Percentiles rank a stretch among this genome's conserved stretches.
These are phyloP conservation scores for Aspergillus amoenus DNA, from an alignment of 2,329 filamentous ascomycete genomes.

Conservation along the genomic window DNA sequence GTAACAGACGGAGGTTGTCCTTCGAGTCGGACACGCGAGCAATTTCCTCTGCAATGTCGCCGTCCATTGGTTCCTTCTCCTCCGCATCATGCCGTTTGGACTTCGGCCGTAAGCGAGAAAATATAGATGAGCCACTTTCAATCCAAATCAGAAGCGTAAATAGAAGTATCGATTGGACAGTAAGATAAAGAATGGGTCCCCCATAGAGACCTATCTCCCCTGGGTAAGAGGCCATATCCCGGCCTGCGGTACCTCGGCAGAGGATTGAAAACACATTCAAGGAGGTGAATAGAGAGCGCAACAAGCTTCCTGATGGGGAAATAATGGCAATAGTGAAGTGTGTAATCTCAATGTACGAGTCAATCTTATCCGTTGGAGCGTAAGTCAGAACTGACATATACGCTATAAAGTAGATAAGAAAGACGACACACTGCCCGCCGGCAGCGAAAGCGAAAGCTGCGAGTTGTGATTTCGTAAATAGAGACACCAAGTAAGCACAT, in stretches of 20 bases:
- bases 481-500: constrained; percentile 76
- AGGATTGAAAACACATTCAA: constrained; percentile 82
- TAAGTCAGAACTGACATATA: constrained; percentile 75
- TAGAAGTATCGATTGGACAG: constrained; percentile 69
- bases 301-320: constrained; percentile 73
- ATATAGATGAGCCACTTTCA: constrained; percentile 67
- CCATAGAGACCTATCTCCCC: constrained; percentile 73
- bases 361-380: constrained; percentile 66
- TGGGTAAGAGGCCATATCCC: constrained; percentile 65
- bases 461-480: constrained; percentile 76
- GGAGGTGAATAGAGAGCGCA: constrained; percentile 71
- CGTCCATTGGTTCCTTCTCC: constrained; percentile 43
- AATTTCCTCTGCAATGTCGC: constrained; percentile 66
- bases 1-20: constrained; percentile 74
- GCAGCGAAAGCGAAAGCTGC: constrained; percentile 82
- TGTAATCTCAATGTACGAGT: constrained; percentile 64
- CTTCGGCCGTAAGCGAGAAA: constrained; percentile 52
- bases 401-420: constrained; percentile 69
- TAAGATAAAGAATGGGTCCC: constrained; percentile 79
- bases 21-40: constrained; percentile 58
- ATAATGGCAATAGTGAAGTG: constrained; percentile 74
- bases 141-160: constrained; percentile 75
- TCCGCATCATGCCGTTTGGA: constrained; percentile 46
- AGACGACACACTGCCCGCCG: constrained; percentile 70
- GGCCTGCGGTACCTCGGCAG: constrained; percentile 55